Evolutionary conservation across 164 flowering plant genomes (phyloP).

Genomic region (Houttuynia cordata): DNA sequence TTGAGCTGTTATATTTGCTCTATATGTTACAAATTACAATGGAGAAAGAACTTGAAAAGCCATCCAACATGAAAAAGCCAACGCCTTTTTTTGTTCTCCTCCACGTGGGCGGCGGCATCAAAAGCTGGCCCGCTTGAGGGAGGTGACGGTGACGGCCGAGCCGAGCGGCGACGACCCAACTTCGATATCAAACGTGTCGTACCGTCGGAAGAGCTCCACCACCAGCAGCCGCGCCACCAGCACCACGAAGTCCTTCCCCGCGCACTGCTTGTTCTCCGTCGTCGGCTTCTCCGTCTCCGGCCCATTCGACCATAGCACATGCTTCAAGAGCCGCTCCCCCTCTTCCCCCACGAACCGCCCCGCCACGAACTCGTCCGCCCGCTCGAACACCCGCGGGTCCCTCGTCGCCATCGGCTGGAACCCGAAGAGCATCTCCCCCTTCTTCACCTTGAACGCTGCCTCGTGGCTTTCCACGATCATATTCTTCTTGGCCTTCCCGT

Average conservation of each 20-base stretch:
- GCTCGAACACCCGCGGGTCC: constrained; percentile 59
- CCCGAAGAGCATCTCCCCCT: constrained; percentile 72
- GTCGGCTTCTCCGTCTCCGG: constrained; percentile 59
- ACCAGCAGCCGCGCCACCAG: constrained; percentile 47
- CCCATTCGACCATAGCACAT: constrained; percentile 83
- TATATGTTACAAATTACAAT: no score
- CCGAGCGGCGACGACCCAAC: constrained; percentile 41
- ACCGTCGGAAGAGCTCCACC: constrained; percentile 59
- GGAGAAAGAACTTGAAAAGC: no score
- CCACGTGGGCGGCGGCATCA: constrained; percentile 6
- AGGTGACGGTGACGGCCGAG: constrained; percentile 35
- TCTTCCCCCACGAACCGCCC: constrained; percentile 58
- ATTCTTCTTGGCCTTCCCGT: constrained; percentile 53
- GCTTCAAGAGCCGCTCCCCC: constrained; percentile 52
- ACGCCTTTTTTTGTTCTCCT: no score
- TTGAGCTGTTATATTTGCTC: no score
- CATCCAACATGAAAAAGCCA: no score
- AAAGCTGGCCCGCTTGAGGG: constrained; percentile 49
- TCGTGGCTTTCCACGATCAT: constrained; percentile 60
- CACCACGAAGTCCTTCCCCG: constrained; percentile 78
- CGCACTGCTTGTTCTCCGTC: constrained; percentile 65
- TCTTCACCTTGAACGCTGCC: constrained; percentile 36
- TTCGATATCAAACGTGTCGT: constrained; percentile 60
- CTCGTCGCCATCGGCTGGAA: constrained; percentile 74
- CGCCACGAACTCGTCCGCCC: constrained; percentile 59